These are phyloP conservation scores for Scedosporium boydii DNA, from an alignment of 2,329 filamentous ascomycete species.

Conservation along the genomic window DNA sequence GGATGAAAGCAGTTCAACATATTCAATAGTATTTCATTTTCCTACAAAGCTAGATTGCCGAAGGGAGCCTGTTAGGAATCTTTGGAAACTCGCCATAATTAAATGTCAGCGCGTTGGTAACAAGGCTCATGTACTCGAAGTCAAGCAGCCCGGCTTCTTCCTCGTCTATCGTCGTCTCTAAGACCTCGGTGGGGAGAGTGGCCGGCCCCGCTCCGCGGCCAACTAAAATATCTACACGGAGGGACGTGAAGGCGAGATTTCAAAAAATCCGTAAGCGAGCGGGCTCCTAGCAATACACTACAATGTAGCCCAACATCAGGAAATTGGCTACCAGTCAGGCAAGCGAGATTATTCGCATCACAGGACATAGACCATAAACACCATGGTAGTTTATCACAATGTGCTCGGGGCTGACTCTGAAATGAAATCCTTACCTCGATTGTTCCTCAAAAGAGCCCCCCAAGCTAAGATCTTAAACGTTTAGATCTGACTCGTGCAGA, in stretches of 20 bases:
- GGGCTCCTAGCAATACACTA: neutral
- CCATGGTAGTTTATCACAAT: neutral
- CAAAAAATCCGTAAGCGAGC: neutral
- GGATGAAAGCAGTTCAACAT: no score
- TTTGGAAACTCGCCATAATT: no score
- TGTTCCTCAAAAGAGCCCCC: neutral
- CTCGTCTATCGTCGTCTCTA: slow-evolving; percentile 50
- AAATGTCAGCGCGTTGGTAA: no score
- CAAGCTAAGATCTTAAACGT: neutral
- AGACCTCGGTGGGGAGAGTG: slow-evolving; percentile 69
- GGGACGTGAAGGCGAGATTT: neutral
- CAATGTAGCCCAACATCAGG: neutral
- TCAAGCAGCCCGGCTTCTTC: neutral
- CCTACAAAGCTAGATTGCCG: no score
- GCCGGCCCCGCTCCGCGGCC: slow-evolving; percentile 69
- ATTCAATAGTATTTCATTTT: no score
- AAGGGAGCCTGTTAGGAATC: no score
- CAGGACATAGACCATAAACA: neutral
- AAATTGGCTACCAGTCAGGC: neutral
- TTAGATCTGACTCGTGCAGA: neutral
- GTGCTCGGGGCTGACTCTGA: neutral
- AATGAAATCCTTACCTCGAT: neutral
- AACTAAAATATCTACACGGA: neutral
- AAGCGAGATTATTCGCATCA: neutral
- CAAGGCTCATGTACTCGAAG: no score